Base-by-base conservation (phyloP, 2,329 filamentous ascomycete species). In the Exophiala sp. region DNA sequence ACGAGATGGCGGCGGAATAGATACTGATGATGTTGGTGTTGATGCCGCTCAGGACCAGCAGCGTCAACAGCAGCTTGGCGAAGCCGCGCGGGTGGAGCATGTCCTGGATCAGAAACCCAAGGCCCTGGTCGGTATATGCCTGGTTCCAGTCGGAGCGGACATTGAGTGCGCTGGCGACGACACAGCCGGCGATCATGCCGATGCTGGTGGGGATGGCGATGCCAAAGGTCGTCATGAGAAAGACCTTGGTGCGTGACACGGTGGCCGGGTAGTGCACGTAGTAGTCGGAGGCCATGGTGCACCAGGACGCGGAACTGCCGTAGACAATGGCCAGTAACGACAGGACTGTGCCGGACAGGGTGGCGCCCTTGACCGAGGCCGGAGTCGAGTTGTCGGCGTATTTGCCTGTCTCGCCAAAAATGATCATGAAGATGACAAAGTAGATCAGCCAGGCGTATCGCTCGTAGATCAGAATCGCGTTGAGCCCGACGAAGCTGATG, bases 141-240 rank as follows among this genome's bases (percentile, higher is more conserved):
- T 58, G 64, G 9, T 55, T 51, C 72, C 70, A 75, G 43, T 69
- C 67, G 8, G 65, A 57, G 23, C 66, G 64, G 46, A 68, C 66
- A 47, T 69, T 69, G 39, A 75, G 64, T 1, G 70, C 66, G 1
- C 68, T 72, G 21, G 67, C 66, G 29, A 70, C 70, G 39, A 72
- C 68, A 32, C 67, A 69, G 22, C 73, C 73, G 1, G 71, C 64
- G 7, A 73, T 54, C 72, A 75, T 74, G 43, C 73, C 73, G 44
- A 77, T 68, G 35, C 68, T 71, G 0, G 74, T 77, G 0, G 74
- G 74, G 9, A 76, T 64, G 9, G 65, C 65, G 55, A 76, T 73
- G 18, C 74, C 74, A 37, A 73, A 64, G 2, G 66, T 70, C 1
- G 73, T 76, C 63, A 76, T 64, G 27, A 73, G 41, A 56, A 76